These are phyloP conservation scores for Populus tomentosa DNA, from an alignment of 441 rosid species.

Conservation along the genomic window DNA sequence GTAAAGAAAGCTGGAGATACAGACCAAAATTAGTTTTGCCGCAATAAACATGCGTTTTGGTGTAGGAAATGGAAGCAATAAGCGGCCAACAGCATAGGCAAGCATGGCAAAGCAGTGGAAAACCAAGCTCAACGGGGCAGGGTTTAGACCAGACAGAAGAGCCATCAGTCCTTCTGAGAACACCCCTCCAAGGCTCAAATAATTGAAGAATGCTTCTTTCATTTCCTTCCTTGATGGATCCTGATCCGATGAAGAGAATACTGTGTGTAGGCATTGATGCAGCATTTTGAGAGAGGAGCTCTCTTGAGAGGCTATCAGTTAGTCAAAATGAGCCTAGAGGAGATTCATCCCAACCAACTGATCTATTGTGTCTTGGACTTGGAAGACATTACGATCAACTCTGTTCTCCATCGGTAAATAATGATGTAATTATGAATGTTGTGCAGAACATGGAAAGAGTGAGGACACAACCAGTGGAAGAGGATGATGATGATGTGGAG, in stretches of 20 bases:
- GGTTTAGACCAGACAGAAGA: constrained; percentile 23
- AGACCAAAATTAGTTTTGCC: background rate
- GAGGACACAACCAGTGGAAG: too few relatives aligned
- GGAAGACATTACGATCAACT: too few relatives aligned
- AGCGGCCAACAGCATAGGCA: background rate
- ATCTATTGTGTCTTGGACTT: too few relatives aligned
- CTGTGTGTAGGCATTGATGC: constrained; percentile 54
- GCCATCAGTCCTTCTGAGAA: constrained; percentile 50
- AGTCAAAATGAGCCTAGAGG: too few relatives aligned
- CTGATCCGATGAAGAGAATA: constrained; percentile 47
- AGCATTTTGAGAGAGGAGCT: too few relatives aligned
- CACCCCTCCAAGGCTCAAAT: constrained; percentile 53
- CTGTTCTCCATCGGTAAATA: too few relatives aligned
- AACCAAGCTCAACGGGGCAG: constrained; percentile 14
- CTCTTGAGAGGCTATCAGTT: too few relatives aligned
- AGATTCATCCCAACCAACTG: too few relatives aligned
- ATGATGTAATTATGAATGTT: too few relatives aligned
- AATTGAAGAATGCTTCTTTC: constrained; percentile 60
- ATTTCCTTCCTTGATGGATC: constrained; percentile 60
- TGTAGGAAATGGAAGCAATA: background rate
- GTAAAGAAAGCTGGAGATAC: background rate
- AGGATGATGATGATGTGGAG: too few relatives aligned
- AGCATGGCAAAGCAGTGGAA: background rate
- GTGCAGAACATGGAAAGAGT: too few relatives aligned
- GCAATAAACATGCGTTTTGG: background rate